A percentile compares a stretch with the other conserved stretches of the same genome.
Conservation (phyloP, 257 asterid genomes). For the Primulina tabacum region DNA sequence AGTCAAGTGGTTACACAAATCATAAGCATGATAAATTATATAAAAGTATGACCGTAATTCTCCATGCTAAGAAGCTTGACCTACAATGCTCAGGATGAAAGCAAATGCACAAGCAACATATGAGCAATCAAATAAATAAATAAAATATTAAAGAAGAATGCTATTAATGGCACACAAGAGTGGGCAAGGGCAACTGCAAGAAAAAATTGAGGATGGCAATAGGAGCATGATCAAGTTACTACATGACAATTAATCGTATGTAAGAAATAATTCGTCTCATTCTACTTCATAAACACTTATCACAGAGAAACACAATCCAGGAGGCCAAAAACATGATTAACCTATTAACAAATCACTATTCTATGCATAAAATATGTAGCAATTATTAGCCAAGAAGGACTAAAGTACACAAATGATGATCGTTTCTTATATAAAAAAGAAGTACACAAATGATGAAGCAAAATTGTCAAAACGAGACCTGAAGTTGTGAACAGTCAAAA, state of each 20-base stretch:
- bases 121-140: neutral
- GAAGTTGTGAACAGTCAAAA: slow-evolving; percentile 90
- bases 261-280: neutral
- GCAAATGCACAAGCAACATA: neutral
- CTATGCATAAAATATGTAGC: neutral
- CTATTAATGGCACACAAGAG: neutral
- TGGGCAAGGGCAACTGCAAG: neutral
- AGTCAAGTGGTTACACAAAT: neutral
- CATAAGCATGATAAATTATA: neutral
- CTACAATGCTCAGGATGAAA: neutral
- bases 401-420: slow-evolving; percentile 1
- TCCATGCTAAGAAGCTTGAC: neutral
- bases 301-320: neutral
- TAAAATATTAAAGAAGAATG: neutral
- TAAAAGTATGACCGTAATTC: neutral
- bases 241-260: neutral
- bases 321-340: neutral
- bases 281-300: neutral
- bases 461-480: slow-evolving; percentile 47
- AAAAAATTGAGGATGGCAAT: neutral
- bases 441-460: slow-evolving; percentile 5
- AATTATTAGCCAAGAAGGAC: neutral
- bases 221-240: neutral
- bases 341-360: neutral
- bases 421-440: too few species aligned